These are phyloP conservation scores for Leucosporidium scottii DNA, from an alignment of 768 basidiomycete species.

Conservation along the genomic window DNA sequence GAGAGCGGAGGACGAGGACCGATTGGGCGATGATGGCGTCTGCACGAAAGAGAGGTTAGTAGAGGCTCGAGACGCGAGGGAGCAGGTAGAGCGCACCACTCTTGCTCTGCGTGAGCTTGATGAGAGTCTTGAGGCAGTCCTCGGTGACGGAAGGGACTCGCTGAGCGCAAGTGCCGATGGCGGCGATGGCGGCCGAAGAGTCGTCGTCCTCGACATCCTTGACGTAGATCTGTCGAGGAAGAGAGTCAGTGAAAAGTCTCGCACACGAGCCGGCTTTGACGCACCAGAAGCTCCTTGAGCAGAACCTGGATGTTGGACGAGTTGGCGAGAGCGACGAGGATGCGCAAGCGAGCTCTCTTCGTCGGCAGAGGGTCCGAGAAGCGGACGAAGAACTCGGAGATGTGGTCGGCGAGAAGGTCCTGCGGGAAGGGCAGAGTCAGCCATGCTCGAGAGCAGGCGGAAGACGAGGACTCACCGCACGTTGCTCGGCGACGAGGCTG, in stretches of 20 bases:
- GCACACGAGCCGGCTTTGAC: conserved; percentile 36
- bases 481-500: conserved; percentile 55
- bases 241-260: conserved; percentile 3
- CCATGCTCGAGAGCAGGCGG: neutral
- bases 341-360: conserved; percentile 66
- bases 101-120: conserved; percentile 15
- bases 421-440: conserved; percentile 36
- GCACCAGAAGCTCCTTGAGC: conserved; percentile 75
- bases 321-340: conserved; percentile 62
- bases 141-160: conserved; percentile 60
- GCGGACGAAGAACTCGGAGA: conserved; percentile 62
- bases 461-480: conserved; percentile 53
- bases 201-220: conserved; percentile 68
- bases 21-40: conserved; percentile 23
- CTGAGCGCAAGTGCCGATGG: conserved; percentile 68
- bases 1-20: conserved; percentile 24
- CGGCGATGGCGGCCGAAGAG: conserved; percentile 64
- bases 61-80: neutral
- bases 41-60: neutral
- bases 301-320: conserved; percentile 62
- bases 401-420: conserved; percentile 59
- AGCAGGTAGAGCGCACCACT: conserved; percentile 10
- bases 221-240: conserved; percentile 59
- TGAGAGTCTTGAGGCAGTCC: conserved; percentile 64
- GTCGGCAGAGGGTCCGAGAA: conserved; percentile 56